phyloP scores from a whole-genome alignment of 2,329 filamentous ascomycete species.

The Colletotrichum orchidophilum region DNA sequence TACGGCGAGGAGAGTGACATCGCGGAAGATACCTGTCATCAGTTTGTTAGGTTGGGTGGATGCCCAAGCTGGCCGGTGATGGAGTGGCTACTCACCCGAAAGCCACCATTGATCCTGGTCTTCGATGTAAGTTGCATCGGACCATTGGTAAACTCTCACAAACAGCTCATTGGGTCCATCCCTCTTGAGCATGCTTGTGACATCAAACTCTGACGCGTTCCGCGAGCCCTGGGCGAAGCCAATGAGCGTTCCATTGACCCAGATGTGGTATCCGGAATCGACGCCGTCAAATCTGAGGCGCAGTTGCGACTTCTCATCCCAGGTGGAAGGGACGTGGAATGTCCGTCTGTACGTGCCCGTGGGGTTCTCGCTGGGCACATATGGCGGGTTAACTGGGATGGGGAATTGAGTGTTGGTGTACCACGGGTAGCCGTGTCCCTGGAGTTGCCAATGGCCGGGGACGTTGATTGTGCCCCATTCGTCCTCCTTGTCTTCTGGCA shows the following conservation, averaged over 20 bases:
- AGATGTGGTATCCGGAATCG: constrained; percentile 76
- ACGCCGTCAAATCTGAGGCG: constrained; percentile 77
- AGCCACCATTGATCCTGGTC: constrained; percentile 78
- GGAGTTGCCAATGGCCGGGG: constrained; percentile 75
- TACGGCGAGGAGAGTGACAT: constrained; percentile 70
- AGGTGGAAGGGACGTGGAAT: constrained; percentile 62
- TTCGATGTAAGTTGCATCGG: constrained; percentile 75
- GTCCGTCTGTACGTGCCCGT: constrained; percentile 69
- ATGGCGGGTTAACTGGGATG: constrained; percentile 71
- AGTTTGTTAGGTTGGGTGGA: constrained; percentile 3
- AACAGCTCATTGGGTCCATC: constrained; percentile 62
- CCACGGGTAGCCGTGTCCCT: constrained; percentile 72
- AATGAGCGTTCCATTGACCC: constrained; percentile 70
- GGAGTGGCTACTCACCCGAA: constrained; percentile 52
- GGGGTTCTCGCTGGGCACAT: constrained; percentile 70
- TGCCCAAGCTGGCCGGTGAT: too few relatives aligned
- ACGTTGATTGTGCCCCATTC: constrained; percentile 65
- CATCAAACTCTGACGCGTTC: constrained; percentile 76
- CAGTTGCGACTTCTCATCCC: constrained; percentile 58
- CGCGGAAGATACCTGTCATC: constrained; percentile 67
- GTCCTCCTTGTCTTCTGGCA: constrained; percentile 42
- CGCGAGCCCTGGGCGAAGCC: constrained; percentile 76
- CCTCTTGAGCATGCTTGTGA: constrained; percentile 57
- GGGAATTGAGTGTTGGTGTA: constrained; percentile 76
- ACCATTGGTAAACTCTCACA: constrained; percentile 77